These are phyloP conservation scores for Delitschia confertaspora DNA, from an alignment of 495 filamentous ascomycete genomes.

Conservation along the genomic window DNA sequence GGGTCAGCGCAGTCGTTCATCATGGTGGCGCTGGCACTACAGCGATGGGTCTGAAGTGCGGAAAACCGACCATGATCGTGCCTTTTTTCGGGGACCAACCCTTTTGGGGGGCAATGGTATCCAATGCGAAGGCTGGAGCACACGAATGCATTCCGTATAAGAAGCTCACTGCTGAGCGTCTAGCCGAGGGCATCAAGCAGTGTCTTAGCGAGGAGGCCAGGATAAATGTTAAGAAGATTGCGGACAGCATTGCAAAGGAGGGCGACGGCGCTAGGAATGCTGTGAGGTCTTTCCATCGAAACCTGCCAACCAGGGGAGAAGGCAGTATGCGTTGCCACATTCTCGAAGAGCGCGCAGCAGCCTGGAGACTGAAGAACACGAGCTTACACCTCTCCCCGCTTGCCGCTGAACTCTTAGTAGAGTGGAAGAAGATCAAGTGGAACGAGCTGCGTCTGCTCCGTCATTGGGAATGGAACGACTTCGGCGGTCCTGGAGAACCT, in stretches of 20 bases:
- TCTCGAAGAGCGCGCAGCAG: conserved; percentile 53
- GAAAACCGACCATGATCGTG: conserved; percentile 35
- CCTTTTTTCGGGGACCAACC: conserved; percentile 48
- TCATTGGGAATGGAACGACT: conserved; percentile 71
- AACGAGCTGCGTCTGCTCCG: conserved; percentile 56
- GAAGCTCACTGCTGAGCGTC: conserved; percentile 50
- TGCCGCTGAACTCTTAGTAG: conserved; percentile 56
- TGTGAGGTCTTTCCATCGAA: conserved; percentile 59
- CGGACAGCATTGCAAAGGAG: conserved; percentile 54
- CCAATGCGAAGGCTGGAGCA: conserved; percentile 55
- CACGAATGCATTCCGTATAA: conserved; percentile 62
- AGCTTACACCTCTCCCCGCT: conserved; percentile 52
- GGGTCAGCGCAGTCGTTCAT: conserved; percentile 33
- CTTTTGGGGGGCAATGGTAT: conserved; percentile 75
- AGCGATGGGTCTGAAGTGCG: conserved; percentile 34
- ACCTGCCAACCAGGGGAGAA: conserved; percentile 47
- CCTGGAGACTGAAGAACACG: conserved; percentile 56
- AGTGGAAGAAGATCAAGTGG: conserved; percentile 50
- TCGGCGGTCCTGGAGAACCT: conserved; percentile 67
- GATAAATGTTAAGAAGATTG: conserved; percentile 49
- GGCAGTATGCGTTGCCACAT: conserved; percentile 61
- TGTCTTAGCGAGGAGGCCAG: conserved; percentile 52
- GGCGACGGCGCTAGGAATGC: conserved; percentile 67
- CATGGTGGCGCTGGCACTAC: conserved; percentile 38
- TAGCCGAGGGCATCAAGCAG: conserved; percentile 61